Evolutionary conservation across 108 stramenopile species (phyloP).

Genomic region (Seminavis robusta): DNA sequence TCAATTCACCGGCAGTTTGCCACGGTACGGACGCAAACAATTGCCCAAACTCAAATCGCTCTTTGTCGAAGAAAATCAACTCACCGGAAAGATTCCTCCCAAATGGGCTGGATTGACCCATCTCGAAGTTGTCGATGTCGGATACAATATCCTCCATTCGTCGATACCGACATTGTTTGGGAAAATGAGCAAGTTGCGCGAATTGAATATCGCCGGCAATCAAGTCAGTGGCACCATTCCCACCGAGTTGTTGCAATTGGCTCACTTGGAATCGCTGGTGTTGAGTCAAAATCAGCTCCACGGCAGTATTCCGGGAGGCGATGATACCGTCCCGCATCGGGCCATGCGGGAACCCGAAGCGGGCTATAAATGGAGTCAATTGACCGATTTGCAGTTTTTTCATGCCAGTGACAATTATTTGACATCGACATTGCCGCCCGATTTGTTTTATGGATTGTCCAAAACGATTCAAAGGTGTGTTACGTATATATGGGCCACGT

Average conservation of each 20-base stretch:
- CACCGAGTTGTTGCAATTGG: not conserved
- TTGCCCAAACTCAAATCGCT: slow-evolving; percentile 2
- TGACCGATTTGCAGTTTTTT: slow-evolving; percentile 5
- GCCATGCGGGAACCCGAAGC: not conserved
- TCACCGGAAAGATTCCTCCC: slow-evolving; percentile 32
- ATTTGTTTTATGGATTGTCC: slow-evolving; percentile 3
- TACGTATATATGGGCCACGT: not conserved
- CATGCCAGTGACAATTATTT: slow-evolving; percentile 12
- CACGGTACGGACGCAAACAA: not conserved
- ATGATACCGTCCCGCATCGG: not conserved
- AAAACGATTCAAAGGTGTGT: not conserved
- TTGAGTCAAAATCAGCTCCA: slow-evolving; percentile 5
- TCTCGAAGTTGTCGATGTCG: not conserved
- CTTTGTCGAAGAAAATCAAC: slow-evolving; percentile 16
- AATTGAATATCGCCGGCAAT: not conserved
- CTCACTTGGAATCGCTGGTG: too few relatives aligned
- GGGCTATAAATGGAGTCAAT: slow-evolving; percentile 1
- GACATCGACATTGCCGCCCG: slow-evolving; percentile 21
- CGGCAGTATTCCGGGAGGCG: slow-evolving; percentile 13
- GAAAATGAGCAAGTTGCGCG: not conserved
- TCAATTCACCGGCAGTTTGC: slow-evolving; percentile 23
- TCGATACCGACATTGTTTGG: not conserved
- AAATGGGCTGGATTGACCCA: not conserved
- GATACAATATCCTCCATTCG: not conserved
- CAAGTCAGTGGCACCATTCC: not conserved